Evolutionary conservation across 2,329 filamentous ascomycete species (phyloP).

Genomic region (Clathrospora elynae): DNA sequence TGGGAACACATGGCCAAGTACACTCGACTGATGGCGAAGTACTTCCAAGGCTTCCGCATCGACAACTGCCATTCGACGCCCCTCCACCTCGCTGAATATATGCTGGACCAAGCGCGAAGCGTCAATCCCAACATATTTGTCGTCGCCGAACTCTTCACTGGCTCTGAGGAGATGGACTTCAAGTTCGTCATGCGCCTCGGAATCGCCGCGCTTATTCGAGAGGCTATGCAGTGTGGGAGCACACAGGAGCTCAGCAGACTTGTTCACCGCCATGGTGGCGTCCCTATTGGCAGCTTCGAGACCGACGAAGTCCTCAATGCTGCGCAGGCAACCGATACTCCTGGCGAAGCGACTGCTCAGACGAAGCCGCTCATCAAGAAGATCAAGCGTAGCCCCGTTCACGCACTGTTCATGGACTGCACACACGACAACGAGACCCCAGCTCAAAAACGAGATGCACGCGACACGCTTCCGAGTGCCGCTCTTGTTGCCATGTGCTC

Average conservation of each 20-base stretch:
- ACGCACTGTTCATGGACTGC: slow-evolving; percentile 98
- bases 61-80: slow-evolving; percentile 98
- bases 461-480: slow-evolving; percentile 91
- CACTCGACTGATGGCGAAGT: slow-evolving; percentile 87
- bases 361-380: slow-evolving; percentile 64
- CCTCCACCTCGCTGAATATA: slow-evolving; percentile 89
- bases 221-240: slow-evolving; percentile 98
- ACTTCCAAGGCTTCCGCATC: slow-evolving; percentile 93
- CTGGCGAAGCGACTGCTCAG: slow-evolving; percentile 33
- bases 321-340: slow-evolving; percentile 50
- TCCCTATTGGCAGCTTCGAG: slow-evolving; percentile 96
- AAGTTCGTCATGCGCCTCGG: slow-evolving; percentile 93
- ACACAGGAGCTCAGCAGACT: slow-evolving; percentile 90
- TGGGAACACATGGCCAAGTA: slow-evolving; percentile 98
- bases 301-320: slow-evolving; percentile 79
- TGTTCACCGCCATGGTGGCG: slow-evolving; percentile 89
- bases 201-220: slow-evolving; percentile 87
- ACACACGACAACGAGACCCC: slow-evolving; percentile 98
- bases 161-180: slow-evolving; percentile 94
- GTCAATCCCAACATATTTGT: slow-evolving; percentile 88
- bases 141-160: slow-evolving; percentile 93
- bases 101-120: slow-evolving; percentile 88
- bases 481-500: slow-evolving; percentile 96
- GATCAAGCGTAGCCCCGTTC: slow-evolving; percentile 86
- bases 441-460: slow-evolving; percentile 90